A percentile compares a stretch with the other conserved stretches of the same genome.
Evolutionary conservation across 345 rosid species (phyloP).

Genomic region (Populus simonii): DNA sequence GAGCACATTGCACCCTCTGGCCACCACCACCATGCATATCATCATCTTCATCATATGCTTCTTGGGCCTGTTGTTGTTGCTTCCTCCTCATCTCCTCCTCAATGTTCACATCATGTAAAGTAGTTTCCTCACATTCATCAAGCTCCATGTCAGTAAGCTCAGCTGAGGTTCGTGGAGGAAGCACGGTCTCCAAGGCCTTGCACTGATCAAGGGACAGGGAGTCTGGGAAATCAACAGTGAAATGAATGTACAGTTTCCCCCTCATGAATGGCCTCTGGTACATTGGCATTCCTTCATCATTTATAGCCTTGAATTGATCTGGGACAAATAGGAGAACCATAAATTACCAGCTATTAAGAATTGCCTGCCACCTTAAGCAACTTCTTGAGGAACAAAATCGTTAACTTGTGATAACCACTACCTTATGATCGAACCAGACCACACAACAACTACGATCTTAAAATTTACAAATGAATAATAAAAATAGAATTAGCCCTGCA

Average conservation of each 20-base stretch:
- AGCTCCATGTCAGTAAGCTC: conserved; percentile 54
- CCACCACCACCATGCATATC: conserved; percentile 54
- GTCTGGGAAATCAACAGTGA: conserved; percentile 63
- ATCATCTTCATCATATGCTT: conserved; percentile 65
- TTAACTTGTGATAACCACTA: no score
- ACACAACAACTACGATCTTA: not conserved
- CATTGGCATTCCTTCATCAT: conserved; percentile 34
- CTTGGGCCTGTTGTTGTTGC: conserved; percentile 51
- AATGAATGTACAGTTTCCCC: conserved; percentile 59
- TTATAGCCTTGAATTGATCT: conserved; percentile 33
- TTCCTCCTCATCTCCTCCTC: conserved; percentile 60
- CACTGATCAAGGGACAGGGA: conserved; percentile 48
- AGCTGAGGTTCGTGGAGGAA: conserved; percentile 39
- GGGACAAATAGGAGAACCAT: not conserved
- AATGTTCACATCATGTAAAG: conserved; percentile 58
- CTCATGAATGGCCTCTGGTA: conserved; percentile 59
- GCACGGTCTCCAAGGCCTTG: conserved; percentile 45
- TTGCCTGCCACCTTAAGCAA: not conserved
- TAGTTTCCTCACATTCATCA: conserved; percentile 72
- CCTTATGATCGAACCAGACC: not conserved
- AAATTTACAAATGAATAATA: not conserved
- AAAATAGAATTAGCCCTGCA: not conserved
- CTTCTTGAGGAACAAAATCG: no score
- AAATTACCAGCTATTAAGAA: not conserved
- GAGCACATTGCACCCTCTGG: conserved; percentile 74